Conservation (phyloP, 2,329 filamentous ascomycete genomes). For the Stagonosporopsis tanaceti region DNA sequence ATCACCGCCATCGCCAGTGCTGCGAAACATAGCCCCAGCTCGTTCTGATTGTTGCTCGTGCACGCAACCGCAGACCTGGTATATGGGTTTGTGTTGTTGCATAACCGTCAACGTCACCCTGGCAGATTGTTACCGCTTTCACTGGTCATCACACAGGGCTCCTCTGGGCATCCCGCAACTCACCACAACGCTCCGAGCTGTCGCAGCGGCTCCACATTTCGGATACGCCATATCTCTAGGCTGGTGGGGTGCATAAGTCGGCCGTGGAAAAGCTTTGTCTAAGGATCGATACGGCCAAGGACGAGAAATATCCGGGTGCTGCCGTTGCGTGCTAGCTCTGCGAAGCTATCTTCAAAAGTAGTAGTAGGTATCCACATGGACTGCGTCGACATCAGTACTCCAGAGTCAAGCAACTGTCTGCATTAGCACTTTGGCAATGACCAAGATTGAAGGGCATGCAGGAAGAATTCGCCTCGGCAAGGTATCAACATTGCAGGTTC, state of each 20-base stretch:
- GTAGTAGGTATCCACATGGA: conserved; percentile 3
- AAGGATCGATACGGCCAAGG: conserved; percentile 28
- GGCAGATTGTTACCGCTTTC: neutral
- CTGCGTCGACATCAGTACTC: neutral
- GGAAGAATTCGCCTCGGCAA: too few species aligned
- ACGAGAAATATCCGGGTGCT: conserved; percentile 41
- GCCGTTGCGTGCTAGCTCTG: conserved; percentile 6
- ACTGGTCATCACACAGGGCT: neutral
- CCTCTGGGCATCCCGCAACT: neutral
- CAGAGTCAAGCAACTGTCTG: neutral
- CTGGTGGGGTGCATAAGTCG: conserved; percentile 30
- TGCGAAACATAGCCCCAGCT: neutral
- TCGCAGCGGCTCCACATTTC: conserved; percentile 8
- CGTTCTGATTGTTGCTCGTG: neutral
- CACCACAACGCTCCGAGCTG: neutral
- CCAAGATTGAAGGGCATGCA: too few species aligned
- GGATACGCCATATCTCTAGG: conserved; percentile 12
- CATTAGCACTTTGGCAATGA: neutral
- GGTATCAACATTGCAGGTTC: too few species aligned
- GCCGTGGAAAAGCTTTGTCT: conserved; percentile 31
- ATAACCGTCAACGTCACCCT: conserved; percentile 5
- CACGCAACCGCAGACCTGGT: conserved; percentile 13
- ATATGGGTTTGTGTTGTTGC: conserved; percentile 1
- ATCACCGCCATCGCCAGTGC: conserved; percentile 8
- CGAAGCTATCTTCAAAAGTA: conserved; percentile 4